Base-by-base conservation (phyloP, 768 basidiomycete genomes). In the Leccinellum rugosiceps region DNA sequence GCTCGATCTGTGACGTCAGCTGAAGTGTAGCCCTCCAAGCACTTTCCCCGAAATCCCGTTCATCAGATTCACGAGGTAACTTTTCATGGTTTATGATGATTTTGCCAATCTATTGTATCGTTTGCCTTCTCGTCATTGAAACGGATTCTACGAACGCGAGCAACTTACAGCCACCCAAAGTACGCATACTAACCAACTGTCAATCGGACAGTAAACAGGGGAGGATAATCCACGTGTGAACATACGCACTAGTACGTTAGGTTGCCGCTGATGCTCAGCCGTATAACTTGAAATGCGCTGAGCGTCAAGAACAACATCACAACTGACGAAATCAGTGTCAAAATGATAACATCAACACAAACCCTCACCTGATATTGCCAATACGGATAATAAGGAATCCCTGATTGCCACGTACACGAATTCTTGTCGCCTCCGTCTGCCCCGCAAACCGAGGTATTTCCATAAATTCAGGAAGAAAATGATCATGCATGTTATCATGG, bases 121-220 rank as follows among this genome's bases (percentile, higher is more conserved):
- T 14, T 23, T 28, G 3, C 28, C n/a, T 49, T 30, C 28, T 49
- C 30, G 17, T 49, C 48, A 49, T 4, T n/a, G 30, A 31, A 19
- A 49, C 19, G 11, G 3, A 31, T 19, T 0, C 2, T 26, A 19
- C 26, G 25, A 49, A n/a, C 15, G 15, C 30, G 46, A 32, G n/a
- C 2, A 5, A 65, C 65, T 48, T 31, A 67, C 64, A 15, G 58
- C 56, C n/a, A 63, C 35, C 60, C 64, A 67, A 17, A 67, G 56
- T 10, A 53, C 28, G 41, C 44, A 50, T 4, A 63, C 61, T 8
- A 67, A 41, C 64, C 64, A 65, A 41, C 65, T 67, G 47, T 23
- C 17, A 31, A 21, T 23, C 15, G 4, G n/a, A 51, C 23, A 10
- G n/a, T 35, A 34, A 23, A 25, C 31, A 41, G 7, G 44, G 15